Evolutionary conservation across 2,329 filamentous ascomycete genomes (phyloP).

Genomic region (Neopestalotiopsis sp.): DNA sequence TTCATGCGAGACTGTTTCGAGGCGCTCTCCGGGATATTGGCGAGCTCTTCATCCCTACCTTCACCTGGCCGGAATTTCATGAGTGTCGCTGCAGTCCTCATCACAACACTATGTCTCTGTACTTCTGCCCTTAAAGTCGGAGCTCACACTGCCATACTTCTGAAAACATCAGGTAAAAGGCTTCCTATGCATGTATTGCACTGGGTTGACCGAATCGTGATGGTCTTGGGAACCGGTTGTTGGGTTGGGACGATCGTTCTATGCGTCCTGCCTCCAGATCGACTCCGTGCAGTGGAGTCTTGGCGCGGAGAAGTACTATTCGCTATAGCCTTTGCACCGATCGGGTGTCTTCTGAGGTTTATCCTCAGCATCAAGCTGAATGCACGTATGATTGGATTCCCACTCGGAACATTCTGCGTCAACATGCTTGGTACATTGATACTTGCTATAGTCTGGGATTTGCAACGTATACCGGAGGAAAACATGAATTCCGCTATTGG

Average conservation of each 20-base stretch:
- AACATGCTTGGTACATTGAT: slow-evolving; percentile 37
- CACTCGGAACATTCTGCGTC: slow-evolving; percentile 70
- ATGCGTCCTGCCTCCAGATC: slow-evolving; percentile 62
- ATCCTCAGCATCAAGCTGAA: slow-evolving; percentile 65
- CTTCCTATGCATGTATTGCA: neutral
- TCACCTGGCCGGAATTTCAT: slow-evolving; percentile 52
- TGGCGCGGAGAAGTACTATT: slow-evolving; percentile 71
- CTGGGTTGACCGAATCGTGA: neutral
- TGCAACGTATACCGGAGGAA: slow-evolving; percentile 15
- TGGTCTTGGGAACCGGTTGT: slow-evolving; percentile 38
- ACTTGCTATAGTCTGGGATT: slow-evolving; percentile 18
- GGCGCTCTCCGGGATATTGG: neutral
- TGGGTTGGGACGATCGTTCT: slow-evolving; percentile 69
- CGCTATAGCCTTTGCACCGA: slow-evolving; percentile 69
- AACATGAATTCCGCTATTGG: neutral
- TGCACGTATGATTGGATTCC: slow-evolving; percentile 57
- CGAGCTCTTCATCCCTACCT: neutral
- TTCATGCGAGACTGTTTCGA: slow-evolving; percentile 6
- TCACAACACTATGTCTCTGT: slow-evolving; percentile 62
- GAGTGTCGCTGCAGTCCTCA: slow-evolving; percentile 63
- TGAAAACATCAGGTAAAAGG: slow-evolving; percentile 50
- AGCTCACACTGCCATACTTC: slow-evolving; percentile 61
- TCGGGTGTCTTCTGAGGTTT: slow-evolving; percentile 66
- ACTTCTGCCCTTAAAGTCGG: slow-evolving; percentile 62
- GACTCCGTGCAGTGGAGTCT: slow-evolving; percentile 25